A percentile compares a stretch with the other conserved stretches of the same genome.
Evolutionary conservation across 1,284 basidiomycete species (phyloP).

Genomic region (Paramarasmius palmivorus): DNA sequence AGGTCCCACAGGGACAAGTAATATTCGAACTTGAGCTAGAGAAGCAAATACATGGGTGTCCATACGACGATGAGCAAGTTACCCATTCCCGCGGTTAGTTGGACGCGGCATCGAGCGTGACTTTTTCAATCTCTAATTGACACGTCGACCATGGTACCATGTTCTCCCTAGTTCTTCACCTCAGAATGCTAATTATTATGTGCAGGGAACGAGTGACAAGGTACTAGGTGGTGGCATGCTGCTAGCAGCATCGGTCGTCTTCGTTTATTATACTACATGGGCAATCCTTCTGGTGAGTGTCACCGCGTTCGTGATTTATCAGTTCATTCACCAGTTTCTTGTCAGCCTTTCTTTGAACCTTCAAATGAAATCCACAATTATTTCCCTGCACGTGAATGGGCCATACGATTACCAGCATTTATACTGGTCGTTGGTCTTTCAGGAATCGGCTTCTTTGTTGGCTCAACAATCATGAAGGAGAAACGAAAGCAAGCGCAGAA

Average conservation of each 20-base stretch:
- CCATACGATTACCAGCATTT: slow-evolving; percentile 81
- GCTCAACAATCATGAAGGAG: slow-evolving; percentile 74
- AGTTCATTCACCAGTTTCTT: slow-evolving; percentile 1
- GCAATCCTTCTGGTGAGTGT: slow-evolving; percentile 77
- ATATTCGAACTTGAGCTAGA: slow-evolving; percentile 74
- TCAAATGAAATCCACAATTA: slow-evolving; percentile 72
- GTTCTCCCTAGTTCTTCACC: background rate
- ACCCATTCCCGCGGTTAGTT: background rate
- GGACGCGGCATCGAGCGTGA: background rate
- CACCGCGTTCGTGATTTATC: slow-evolving; percentile 5
- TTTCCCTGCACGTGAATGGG: slow-evolving; percentile 92
- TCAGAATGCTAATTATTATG: background rate
- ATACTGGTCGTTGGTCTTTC: slow-evolving; percentile 78
- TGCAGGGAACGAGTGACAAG: slow-evolving; percentile 84
- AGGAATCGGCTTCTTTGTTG: slow-evolving; percentile 79
- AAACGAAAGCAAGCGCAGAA: slow-evolving; percentile 66
- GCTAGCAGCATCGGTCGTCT: slow-evolving; percentile 72
- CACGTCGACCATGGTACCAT: slow-evolving; percentile 9
- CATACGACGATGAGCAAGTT: slow-evolving; percentile 40
- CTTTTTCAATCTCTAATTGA: background rate
- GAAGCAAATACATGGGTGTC: slow-evolving; percentile 74
- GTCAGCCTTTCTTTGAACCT: slow-evolving; percentile 82
- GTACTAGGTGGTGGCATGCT: slow-evolving; percentile 80
- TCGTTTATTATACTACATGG: slow-evolving; percentile 91
- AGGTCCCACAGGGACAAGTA: slow-evolving; percentile 76